Evolutionary conservation across 352 stramenopile species (phyloP), one percentile per base, ranked within the genome.

Genomic region (Phytophthora pisi): DNA sequence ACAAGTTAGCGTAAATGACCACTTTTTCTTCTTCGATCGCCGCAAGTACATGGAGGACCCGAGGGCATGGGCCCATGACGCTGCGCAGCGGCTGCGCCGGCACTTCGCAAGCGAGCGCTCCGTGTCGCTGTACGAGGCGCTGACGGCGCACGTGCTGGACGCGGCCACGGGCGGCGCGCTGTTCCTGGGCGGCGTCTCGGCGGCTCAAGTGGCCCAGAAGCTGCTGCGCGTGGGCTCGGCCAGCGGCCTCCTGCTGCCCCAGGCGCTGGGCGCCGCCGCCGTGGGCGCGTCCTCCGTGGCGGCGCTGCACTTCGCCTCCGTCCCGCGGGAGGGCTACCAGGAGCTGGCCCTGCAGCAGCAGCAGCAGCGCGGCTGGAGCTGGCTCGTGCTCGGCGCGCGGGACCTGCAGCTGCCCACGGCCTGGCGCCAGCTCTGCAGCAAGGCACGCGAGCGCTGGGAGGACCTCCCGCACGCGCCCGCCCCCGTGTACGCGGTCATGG

Each of bases 401-500:
- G 64, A 66, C 28, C 55, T 77, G 15, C 36, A 66, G 57, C 57
- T 69, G 9, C 65, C 65, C 5, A 78, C 75, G 24, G 61, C 69
- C 23, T 78, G 60, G 57, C 64, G 45, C 46, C 55, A 58, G 15
- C 40, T 61, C n/a, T 65, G 64, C 23, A 52, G 40, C 30, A 81
- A 77, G 46, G 38, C 84, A 11, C 49, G 64, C 30, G 56, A 78
- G 30, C 79, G 82, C 26, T 63, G 70, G 24, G 75, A 77, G 13
- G 70, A 81, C 18, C 64, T 88, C 6, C 31, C 51, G 10, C 74
- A 89, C 30, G 74, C 82, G 11, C 86, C 86, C 16, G 81, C 82
- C n/a, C 66, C 81, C 0, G 77, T 90, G 15, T 92, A 92, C 49
- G 82, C 88, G 74, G 30, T 79, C 2, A 95, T 93, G 83, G 82